Percentiles rank a stretch among this genome's conserved stretches.
These are phyloP conservation scores for Irpex sp. DNA, from an alignment of 1,284 basidiomycete species.

Conservation along the genomic window DNA sequence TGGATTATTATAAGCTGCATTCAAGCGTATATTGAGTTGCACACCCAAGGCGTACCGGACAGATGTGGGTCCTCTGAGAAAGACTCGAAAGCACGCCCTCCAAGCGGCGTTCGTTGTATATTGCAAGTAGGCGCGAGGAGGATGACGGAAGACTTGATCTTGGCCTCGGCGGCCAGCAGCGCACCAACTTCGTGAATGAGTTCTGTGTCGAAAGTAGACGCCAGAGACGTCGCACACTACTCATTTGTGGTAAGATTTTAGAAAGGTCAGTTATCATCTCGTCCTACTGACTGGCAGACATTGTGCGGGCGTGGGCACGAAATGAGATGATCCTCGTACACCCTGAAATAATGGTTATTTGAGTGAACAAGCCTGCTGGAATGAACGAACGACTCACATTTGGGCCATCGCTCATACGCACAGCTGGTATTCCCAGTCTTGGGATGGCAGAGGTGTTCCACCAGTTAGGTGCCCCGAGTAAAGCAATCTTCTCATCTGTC, in stretches of 20 bases:
- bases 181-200: slow-evolving; percentile 50
- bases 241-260: background rate
- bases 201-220: slow-evolving; percentile 58
- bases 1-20: background rate
- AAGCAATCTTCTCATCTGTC: slow-evolving; percentile 59
- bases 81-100: slow-evolving; percentile 65
- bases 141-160: slow-evolving; percentile 58
- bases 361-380: slow-evolving; percentile 1
- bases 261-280: background rate
- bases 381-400: slow-evolving; percentile 36
- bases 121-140: slow-evolving; percentile 70
- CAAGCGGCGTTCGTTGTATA: slow-evolving; percentile 60
- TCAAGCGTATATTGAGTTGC: too few relatives aligned
- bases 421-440: slow-evolving; percentile 55
- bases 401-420: slow-evolving; percentile 66
- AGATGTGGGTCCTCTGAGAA: slow-evolving; percentile 68
- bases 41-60: slow-evolving; percentile 38
- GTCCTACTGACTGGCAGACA: slow-evolving; percentile 27
- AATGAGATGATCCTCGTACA: slow-evolving; percentile 64
- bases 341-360: slow-evolving; percentile 35
- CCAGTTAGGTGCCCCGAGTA: slow-evolving; percentile 66
- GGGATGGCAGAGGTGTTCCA: slow-evolving; percentile 63
- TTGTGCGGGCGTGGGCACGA: slow-evolving; percentile 40
- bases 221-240: slow-evolving; percentile 67
- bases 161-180: slow-evolving; percentile 60